Base-by-base conservation (phyloP, 2,329 filamentous ascomycete species). In the Ceratocystis destructans region DNA sequence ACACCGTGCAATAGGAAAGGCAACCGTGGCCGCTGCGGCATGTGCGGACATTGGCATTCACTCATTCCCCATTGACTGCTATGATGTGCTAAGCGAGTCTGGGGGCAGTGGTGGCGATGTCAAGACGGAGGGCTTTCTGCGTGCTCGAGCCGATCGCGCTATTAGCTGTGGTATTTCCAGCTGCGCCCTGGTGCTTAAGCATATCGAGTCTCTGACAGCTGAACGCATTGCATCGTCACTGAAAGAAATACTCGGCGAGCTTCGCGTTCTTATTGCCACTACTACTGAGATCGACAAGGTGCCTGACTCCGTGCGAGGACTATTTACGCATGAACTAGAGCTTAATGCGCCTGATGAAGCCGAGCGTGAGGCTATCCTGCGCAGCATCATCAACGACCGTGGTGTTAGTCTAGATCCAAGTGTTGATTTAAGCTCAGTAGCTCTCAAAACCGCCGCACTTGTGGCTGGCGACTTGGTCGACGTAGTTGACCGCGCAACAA, bases 271-370 rank as follows among this genome's bases (percentile, higher is more conserved):
- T 28, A 86, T 99, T 71, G 93, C 94, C 0, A 99, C 94, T 0
- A 96, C 93, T 0, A 96, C 91, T 5, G 93, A 97, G 70, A 86
- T 96, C 0, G 94, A 97, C 73, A 95, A 97, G 74, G 84, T 99
- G 1, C 89, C 93, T 0, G 92, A 96, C 71, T 89, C 89, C 0
- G 86, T 97, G 22, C 85, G 94, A 64, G 90, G 90, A 10, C 79
- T 97, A 2, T 97, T 99, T 74, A 96, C 91, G 0, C 93, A 99
- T 72, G 94, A 99, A 75, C 81, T 99, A 53, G 93, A 97, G 72
- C 90, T 99, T 83, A 84, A 80, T 57, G 94, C 94, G 0, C 94
- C 94, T 0, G 92, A 97, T 71, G 94, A 99, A 74, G 86, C 85
- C 31, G 93, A 97, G 75, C 82, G 94, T 77, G 92, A 96, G 77